A percentile compares a stretch with the other conserved stretches of the same genome.
These are phyloP conservation scores for Mycena alexandri DNA, from an alignment of 768 basidiomycete genomes.

Conservation along the genomic window DNA sequence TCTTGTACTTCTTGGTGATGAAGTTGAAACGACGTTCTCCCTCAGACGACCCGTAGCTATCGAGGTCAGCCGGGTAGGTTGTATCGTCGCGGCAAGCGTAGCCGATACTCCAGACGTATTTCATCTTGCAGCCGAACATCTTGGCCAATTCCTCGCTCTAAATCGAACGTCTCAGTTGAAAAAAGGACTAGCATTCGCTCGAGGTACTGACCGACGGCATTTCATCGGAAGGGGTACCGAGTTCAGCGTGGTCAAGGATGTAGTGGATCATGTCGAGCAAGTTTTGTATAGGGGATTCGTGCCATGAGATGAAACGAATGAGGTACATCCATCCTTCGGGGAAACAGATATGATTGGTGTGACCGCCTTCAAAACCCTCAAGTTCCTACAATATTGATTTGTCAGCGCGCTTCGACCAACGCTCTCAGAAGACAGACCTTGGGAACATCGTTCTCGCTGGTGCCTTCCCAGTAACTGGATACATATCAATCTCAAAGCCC, in stretches of 20 bases:
- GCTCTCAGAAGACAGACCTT: not conserved
- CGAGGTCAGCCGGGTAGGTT: slow-evolving; percentile 24
- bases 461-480: slow-evolving; percentile 26
- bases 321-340: slow-evolving; percentile 36
- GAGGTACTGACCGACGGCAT: slow-evolving; percentile 11
- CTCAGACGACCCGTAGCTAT: slow-evolving; percentile 24
- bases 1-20: slow-evolving; percentile 31
- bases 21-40: slow-evolving; percentile 34
- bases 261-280: slow-evolving; percentile 33
- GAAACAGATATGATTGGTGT: slow-evolving; percentile 35
- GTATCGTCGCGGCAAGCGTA: slow-evolving; percentile 31
- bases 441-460: slow-evolving; percentile 18
- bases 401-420: not conserved
- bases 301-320: slow-evolving; percentile 33
- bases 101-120: slow-evolving; percentile 29
- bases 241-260: slow-evolving; percentile 26
- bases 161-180: not conserved
- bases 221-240: slow-evolving; percentile 26
- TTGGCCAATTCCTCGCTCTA: slow-evolving; percentile 24
- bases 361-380: slow-evolving; percentile 29
- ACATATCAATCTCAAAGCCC: not conserved
- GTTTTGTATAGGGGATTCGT: slow-evolving; percentile 27
- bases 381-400: slow-evolving; percentile 11
- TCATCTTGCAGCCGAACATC: slow-evolving; percentile 32
- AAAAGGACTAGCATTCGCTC: no score